Evolutionary conservation across 441 rosid species (phyloP).

Genomic region (Bruguiera hainesii): DNA sequence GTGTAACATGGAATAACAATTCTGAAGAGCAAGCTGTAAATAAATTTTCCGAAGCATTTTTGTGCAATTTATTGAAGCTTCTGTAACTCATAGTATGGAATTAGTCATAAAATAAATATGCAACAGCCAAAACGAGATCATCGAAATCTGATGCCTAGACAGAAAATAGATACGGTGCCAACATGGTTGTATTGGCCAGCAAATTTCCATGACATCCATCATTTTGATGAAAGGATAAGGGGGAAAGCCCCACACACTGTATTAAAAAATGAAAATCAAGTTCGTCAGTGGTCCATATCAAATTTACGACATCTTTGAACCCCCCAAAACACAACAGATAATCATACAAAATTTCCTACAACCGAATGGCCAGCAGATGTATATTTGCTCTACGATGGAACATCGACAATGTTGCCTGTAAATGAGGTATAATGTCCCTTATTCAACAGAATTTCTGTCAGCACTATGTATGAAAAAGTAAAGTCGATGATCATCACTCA

Average conservation of each 20-base stretch:
- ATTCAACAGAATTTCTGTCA: constrained; percentile 19
- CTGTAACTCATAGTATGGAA: too few species aligned
- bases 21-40: too few species aligned
- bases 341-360: constrained; percentile 10
- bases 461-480: constrained; percentile 7
- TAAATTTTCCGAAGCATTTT: too few species aligned
- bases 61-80: too few species aligned
- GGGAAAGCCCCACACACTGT: not conserved
- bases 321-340: not conserved
- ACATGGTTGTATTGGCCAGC: too few species aligned
- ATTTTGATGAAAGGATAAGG: too few species aligned
- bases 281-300: not conserved
- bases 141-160: too few species aligned
- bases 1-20: too few species aligned
- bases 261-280: not conserved
- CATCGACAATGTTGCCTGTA: not conserved
- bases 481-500: constrained; percentile 14
- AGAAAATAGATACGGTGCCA: too few species aligned
- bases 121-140: too few species aligned
- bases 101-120: too few species aligned
- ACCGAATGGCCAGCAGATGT: not conserved
- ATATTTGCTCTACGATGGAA: constrained; percentile 7
- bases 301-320: not conserved
- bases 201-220: too few species aligned
- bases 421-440: constrained; percentile 14